These are phyloP conservation scores for Blastobotrys ciferrii DNA, from an alignment of 1,139 yeast species.

Conservation along the genomic window DNA sequence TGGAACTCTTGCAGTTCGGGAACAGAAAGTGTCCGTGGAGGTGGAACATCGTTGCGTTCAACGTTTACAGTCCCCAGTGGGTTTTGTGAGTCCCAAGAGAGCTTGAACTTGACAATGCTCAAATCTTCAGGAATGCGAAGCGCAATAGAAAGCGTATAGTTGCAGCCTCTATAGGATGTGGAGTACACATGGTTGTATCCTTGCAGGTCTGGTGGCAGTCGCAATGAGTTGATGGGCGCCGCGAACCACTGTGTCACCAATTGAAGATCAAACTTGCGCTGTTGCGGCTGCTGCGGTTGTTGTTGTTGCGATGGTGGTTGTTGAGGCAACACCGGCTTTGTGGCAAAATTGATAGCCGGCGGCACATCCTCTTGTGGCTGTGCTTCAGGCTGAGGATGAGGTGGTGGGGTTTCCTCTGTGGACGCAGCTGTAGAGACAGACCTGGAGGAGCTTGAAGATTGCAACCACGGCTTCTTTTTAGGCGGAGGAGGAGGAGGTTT, in stretches of 20 bases:
- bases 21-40: constrained; percentile 41
- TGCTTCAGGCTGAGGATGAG: constrained; percentile 7
- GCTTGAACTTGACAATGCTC: constrained; percentile 45
- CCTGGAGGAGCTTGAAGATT: constrained; percentile 3
- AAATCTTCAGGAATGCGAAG: constrained; percentile 51
- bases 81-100: constrained; percentile 45
- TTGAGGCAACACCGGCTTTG: constrained; percentile 11
- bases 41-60: constrained; percentile 45
- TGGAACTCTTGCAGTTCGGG: constrained; percentile 44
- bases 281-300: constrained; percentile 13
- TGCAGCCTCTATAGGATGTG: constrained; percentile 19
- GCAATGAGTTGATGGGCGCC: constrained; percentile 23
- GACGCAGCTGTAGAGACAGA: constrained; percentile 9
- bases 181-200: constrained; percentile 25
- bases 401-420: neutral
- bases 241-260: constrained; percentile 31
- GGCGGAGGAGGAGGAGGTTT: constrained; percentile 35
- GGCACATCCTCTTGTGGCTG: constrained; percentile 10
- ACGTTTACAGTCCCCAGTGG: constrained; percentile 36
- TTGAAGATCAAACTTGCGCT: constrained; percentile 26
- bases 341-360: constrained; percentile 8
- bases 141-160: constrained; percentile 28
- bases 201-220: constrained; percentile 30
- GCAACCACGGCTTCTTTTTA: constrained; percentile 28
- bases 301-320: constrained; percentile 12